Percentiles rank a stretch among this genome's conserved stretches.
These are phyloP conservation scores for Phytopythium oedochilum DNA, from an alignment of 352 stramenopile genomes.

Conservation along the genomic window DNA sequence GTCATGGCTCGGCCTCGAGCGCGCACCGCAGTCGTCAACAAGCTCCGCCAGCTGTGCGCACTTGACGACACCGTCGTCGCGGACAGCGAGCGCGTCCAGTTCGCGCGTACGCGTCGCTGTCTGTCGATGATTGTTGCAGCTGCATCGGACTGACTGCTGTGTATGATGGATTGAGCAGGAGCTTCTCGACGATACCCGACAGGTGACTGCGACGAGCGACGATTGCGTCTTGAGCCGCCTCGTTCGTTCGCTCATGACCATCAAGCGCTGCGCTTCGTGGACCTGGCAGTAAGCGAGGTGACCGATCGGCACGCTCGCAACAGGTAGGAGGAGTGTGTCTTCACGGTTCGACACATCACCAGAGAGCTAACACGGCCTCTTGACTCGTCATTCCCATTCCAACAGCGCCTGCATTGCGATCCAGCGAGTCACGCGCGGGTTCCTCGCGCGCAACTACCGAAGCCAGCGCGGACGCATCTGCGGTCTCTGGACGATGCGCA, in stretches of 20 bases:
- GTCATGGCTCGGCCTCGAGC: slow-evolving; percentile 48
- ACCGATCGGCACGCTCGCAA: slow-evolving; percentile 28
- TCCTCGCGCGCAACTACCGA: slow-evolving; percentile 31
- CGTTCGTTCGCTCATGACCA: slow-evolving; percentile 45
- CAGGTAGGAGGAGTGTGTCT: slow-evolving; percentile 17
- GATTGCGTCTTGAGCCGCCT: slow-evolving; percentile 27
- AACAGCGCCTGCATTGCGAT: slow-evolving; percentile 25
- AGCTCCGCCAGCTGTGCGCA: slow-evolving; percentile 49
- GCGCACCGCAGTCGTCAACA: slow-evolving; percentile 66
- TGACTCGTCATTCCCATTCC: not conserved
- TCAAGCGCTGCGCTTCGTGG: slow-evolving; percentile 28
- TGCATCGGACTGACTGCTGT: not conserved
- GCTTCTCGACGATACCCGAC: not conserved
- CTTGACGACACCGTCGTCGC: slow-evolving; percentile 62
- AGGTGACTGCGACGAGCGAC: slow-evolving; percentile 7
- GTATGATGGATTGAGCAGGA: not conserved
- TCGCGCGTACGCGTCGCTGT: slow-evolving; percentile 24
- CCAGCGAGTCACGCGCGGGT: slow-evolving; percentile 42
- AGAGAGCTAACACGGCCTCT: not conserved
- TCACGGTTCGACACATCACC: not conserved
- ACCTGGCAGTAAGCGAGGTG: slow-evolving; percentile 23
- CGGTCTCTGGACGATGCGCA: slow-evolving; percentile 35
- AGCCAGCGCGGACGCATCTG: slow-evolving; percentile 18
- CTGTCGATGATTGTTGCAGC: not conserved
- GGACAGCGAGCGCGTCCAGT: slow-evolving; percentile 53